Percentiles rank a stretch among this genome's conserved stretches.
Evolutionary conservation across 305 asterid species (phyloP).

Genomic region (Fraxinus nigra): DNA sequence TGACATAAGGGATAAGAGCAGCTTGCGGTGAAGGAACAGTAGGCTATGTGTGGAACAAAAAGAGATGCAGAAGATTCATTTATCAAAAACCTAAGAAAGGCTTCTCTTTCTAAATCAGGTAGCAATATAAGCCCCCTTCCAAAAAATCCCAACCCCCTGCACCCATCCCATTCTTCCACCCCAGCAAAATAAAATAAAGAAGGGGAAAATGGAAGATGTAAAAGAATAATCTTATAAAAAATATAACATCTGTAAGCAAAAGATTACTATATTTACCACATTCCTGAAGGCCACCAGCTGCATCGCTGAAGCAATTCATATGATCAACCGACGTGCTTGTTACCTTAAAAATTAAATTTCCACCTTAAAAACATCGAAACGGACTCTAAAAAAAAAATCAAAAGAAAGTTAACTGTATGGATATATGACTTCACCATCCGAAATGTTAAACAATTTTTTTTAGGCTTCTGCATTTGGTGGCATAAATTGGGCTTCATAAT

Average conservation of each 20-base stretch:
- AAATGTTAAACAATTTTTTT: background rate
- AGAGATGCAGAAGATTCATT: background rate
- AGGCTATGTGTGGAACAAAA: background rate
- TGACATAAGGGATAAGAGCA: background rate
- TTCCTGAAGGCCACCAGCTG: constrained; percentile 93
- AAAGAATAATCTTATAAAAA: background rate
- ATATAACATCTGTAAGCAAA: background rate
- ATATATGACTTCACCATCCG: background rate
- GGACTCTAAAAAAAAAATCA: background rate
- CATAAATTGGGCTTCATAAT: background rate
- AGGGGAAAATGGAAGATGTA: background rate
- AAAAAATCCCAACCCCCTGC: background rate
- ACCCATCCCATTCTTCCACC: background rate
- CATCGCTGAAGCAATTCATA: constrained; percentile 85
- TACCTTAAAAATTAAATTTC: constrained; percentile 45
- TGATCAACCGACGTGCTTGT: constrained; percentile 79
- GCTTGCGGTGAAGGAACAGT: background rate
- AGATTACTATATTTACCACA: constrained; percentile 43
- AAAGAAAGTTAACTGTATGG: background rate
- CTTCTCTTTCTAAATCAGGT: background rate
- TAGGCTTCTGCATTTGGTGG: background rate
- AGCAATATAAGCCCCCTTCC: background rate
- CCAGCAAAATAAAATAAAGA: background rate
- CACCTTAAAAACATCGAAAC: background rate
- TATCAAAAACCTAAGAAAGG: background rate